Evolutionary conservation across 2,329 filamentous ascomycete genomes (phyloP).

Genomic region (Exophiala viscosa): DNA sequence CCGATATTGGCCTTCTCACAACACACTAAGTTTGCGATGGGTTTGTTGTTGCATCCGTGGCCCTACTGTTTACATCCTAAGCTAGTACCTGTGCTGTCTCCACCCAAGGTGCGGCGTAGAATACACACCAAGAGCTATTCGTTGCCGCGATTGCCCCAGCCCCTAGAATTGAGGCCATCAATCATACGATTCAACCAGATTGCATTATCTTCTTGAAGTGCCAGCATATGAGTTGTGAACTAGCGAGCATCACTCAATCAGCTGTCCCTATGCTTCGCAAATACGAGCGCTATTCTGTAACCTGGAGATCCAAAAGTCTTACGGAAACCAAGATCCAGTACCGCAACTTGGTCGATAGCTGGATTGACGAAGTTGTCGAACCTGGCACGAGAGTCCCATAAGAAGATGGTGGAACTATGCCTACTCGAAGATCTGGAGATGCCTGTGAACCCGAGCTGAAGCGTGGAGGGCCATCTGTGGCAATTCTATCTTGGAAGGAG

Average conservation of each 20-base stretch:
- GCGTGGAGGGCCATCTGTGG: neutral
- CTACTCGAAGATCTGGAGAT: neutral
- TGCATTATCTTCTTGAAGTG: no score
- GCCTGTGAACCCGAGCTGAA: neutral
- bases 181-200: no score
- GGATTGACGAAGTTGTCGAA: constrained; percentile 4
- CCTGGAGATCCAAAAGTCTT: constrained; percentile 3
- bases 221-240: neutral
- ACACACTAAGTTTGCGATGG: no score
- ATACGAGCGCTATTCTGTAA: constrained; percentile 7
- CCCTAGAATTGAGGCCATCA: no score
- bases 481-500: constrained; percentile 1
- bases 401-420: neutral
- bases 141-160: no score
- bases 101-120: no score
- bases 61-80: no score
- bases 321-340: constrained; percentile 1
- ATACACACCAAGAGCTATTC: no score
- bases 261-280: constrained; percentile 3
- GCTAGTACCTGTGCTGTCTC: no score
- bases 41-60: no score
- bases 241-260: constrained; percentile 5
- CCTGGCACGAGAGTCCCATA: neutral
- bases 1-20: no score
- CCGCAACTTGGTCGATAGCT: constrained; percentile 3